Base-by-base conservation (phyloP, 2,329 filamentous ascomycete genomes). In the Torrubiella hemipterigena region DNA sequence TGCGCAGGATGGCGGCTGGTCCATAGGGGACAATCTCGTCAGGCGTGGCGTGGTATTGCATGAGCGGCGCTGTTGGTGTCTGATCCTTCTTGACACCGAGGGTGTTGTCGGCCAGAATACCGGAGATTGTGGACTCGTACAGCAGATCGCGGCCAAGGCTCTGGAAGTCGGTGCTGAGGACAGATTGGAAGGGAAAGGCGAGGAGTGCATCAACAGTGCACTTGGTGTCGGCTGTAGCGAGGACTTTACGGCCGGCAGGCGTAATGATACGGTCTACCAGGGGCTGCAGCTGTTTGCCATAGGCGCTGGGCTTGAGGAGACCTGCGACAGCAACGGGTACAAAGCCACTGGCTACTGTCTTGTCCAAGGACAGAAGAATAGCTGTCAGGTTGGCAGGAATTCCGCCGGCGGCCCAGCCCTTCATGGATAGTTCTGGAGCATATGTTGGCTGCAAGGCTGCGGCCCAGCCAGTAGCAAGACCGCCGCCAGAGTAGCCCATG, bases 291-390 rank as follows among this genome's bases (percentile, higher is more conserved):
- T 30, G 15, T 18, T 15, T 17, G 14, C 28, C 28, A n/a, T 18
- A 30, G n/a, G 28, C 28, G 17, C 28, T 30, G 15, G 28, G 28
- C 28, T 30, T 30, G 15, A n/a, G 7, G 28, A 30, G 28, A 8
- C 83, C 56, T 6, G 22, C 5, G 22, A 24, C 14, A 14, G 22
- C 22, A 14, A 24, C 22, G 11, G 22, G 22, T 11, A 24, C 14
- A 14, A 24, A 24, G 11, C 22, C 22, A 11, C 22, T 24, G 10
- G 14, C 12, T 11, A 14, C 22, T n/a, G 22, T n/a, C 12, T 24
- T 24, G 11, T 24, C 22, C 12, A 24, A n/a, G 22, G 12, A 24
- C 12, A n/a, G 12, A 14, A 24, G 22, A 5, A 24, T 11, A 6
- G 22, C 22, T 6, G 22, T 24, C 6, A 24, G 10, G 22, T 24